Evolutionary conservation across 1,284 basidiomycete genomes (phyloP), one percentile per base, ranked within the genome.

Genomic region (Porphyrellus sp.): DNA sequence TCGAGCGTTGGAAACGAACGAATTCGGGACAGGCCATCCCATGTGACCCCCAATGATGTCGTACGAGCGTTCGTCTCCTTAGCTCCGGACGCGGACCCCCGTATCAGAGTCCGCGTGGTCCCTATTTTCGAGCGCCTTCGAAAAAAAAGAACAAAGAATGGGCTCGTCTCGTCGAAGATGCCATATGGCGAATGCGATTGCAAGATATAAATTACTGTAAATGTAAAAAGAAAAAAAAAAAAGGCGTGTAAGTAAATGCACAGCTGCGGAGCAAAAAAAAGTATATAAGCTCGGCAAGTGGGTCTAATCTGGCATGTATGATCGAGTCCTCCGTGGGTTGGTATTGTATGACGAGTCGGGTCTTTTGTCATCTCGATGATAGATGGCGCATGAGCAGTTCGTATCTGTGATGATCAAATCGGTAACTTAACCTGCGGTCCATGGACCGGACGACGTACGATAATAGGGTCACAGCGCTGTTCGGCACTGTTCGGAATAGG

Each of bases 381-480:
- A 86, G 70, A 57, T 82, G 78, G 59, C 82, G 80, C 80, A 87
- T 85, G 58, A 87, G 70, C 59, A 86, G 63, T 69, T 87, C 84
- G 61, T 86, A 85, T 59, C 82, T 85, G 58, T 8, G 39, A 35
- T 23, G 54, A 28, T 47, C 37, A 53, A 18, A 7, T 8, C 37
- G 16, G 4, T 8, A 25, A 3, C 40, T n/a, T n/a, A n/a, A n/a
- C n/a, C n/a, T n/a, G 35, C 18, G 12, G 35, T 42, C 23, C 25
- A 5, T 0, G 37, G 21, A 58, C 41, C 49, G 45, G 46, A 46
- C 34, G 18, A 86, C 92, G 72, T 75, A 96, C 90, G 93, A 92
- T 68, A 97, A 74, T 81, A 97, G 89, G 28, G 94, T 97, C 58
- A 97, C 89, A 2, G 93, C 93, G 62, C 89, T 92, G 67, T 92